A percentile compares a stretch with the other conserved stretches of the same genome.
Evolutionary conservation across 2,329 filamentous ascomycete genomes (phyloP).

Genomic region (Sporothrix pseudoabietina): DNA sequence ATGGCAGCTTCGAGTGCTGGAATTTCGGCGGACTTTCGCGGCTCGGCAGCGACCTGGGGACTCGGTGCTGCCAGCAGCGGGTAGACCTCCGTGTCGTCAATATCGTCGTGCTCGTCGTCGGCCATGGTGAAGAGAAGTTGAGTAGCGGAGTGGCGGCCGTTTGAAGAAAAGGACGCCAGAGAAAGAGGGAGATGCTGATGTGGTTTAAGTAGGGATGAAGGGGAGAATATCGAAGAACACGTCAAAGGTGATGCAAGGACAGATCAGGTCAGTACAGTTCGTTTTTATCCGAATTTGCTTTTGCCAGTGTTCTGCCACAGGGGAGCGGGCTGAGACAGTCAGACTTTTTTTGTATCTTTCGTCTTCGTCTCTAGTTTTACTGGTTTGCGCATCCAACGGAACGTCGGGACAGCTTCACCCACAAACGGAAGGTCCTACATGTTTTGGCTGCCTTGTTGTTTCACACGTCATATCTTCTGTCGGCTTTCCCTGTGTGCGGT

Average conservation of each 20-base stretch:
- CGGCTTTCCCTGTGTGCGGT: background rate
- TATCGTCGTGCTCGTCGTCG: slow-evolving; percentile 7
- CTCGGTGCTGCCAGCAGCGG: slow-evolving; percentile 19
- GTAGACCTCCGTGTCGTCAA: slow-evolving; percentile 17
- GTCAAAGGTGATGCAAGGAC: background rate
- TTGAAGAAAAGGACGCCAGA: background rate
- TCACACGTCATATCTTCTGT: background rate
- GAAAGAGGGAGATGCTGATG: background rate
- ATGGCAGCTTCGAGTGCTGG: background rate
- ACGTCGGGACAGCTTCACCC: background rate
- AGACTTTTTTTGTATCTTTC: background rate
- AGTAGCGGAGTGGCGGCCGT: background rate
- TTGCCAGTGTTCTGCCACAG: background rate
- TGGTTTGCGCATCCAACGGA: background rate
- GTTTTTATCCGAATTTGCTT: background rate
- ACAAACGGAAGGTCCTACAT: slow-evolving; percentile 8
- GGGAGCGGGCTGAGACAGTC: background rate
- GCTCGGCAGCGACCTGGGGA: background rate
- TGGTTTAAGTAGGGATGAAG: background rate
- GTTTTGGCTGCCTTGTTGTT: background rate
- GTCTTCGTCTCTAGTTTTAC: background rate
- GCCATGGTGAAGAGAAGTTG: background rate
- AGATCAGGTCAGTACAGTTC: background rate
- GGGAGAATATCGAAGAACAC: background rate
- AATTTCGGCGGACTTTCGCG: background rate